Conservation (phyloP, 2,329 filamentous ascomycete genomes). For the Xylaria sp. region DNA sequence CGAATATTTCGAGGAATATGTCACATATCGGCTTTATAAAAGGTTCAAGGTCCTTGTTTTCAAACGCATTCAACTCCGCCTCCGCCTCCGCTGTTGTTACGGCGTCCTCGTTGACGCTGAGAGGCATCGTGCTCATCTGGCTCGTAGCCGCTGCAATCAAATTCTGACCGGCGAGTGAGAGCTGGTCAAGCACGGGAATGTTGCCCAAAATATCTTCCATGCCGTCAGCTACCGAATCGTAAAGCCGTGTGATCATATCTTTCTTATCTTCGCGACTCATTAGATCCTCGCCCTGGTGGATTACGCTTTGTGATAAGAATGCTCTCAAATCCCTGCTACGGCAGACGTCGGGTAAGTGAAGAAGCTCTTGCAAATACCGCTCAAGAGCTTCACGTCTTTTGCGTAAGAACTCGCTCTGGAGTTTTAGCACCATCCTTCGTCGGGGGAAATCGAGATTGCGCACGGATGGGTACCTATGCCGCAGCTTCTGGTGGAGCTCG, state of each 20-base stretch:
- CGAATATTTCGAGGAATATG: constrained; percentile 94
- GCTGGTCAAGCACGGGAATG: constrained; percentile 91
- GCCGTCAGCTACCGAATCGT: constrained; percentile 95
- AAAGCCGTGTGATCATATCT: constrained; percentile 92
- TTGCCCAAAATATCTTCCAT: constrained; percentile 98
- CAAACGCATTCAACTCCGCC: constrained; percentile 91
- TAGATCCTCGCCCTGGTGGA: constrained; percentile 64
- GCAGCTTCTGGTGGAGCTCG: constrained; percentile 87
- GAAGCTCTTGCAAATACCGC: constrained; percentile 79
- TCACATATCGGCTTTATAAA: constrained; percentile 99
- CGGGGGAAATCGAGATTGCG: constrained; percentile 90
- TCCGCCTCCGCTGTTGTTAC: constrained; percentile 76
- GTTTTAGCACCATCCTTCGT: constrained; percentile 90
- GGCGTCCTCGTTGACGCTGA: constrained; percentile 57
- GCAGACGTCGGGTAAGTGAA: constrained; percentile 90
- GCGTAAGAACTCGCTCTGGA: constrained; percentile 93
- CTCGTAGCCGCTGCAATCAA: constrained; percentile 77
- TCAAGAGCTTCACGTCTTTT: constrained; percentile 86
- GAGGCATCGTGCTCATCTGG: constrained; percentile 63
- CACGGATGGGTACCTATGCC: constrained; percentile 84
- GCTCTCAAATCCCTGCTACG: constrained; percentile 89
- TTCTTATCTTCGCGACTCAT: constrained; percentile 69
- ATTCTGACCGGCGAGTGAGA: constrained; percentile 91
- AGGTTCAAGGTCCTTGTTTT: constrained; percentile 85
- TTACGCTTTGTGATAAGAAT: constrained; percentile 88